phyloP scores from a whole-genome alignment of 108 stramenopile genomes.

The Craspedostauros australis region DNA sequence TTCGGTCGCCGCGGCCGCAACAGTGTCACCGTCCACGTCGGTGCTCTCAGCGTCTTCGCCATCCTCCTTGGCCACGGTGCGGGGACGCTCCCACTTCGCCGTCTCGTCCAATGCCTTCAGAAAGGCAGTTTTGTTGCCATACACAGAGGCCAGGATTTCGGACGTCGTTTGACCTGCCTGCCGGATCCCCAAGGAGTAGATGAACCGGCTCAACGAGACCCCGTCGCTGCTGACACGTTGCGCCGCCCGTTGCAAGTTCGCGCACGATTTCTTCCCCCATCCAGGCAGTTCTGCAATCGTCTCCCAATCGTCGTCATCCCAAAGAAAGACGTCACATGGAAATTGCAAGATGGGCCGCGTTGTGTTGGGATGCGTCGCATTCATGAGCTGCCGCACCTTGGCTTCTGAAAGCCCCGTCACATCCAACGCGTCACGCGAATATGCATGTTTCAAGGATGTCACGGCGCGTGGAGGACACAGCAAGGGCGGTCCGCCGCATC shows the following conservation, averaged over 20 bases:
- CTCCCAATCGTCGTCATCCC: constrained; percentile 20
- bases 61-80: neutral
- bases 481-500: constrained; percentile 70
- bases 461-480: constrained; percentile 73
- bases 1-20: neutral
- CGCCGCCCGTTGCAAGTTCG: constrained; percentile 42
- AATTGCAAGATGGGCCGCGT: constrained; percentile 28
- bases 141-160: constrained; percentile 51
- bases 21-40: neutral
- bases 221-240: constrained; percentile 38
- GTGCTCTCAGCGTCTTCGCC: neutral
- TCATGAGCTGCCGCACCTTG: constrained; percentile 51
- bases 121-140: constrained; percentile 49
- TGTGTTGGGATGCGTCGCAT: constrained; percentile 3
- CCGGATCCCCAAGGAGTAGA: constrained; percentile 71
- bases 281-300: constrained; percentile 47
- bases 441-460: constrained; percentile 61
- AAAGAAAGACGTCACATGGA: constrained; percentile 63
- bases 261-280: constrained; percentile 71
- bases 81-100: constrained; percentile 10
- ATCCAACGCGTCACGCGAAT: constrained; percentile 71
- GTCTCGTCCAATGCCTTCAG: constrained; percentile 44
- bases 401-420: constrained; percentile 72
- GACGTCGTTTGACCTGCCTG: constrained; percentile 68
- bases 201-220: constrained; percentile 55